Conservation (phyloP, 352 stramenopile genomes). For the Elongisporangium prolatum region DNA sequence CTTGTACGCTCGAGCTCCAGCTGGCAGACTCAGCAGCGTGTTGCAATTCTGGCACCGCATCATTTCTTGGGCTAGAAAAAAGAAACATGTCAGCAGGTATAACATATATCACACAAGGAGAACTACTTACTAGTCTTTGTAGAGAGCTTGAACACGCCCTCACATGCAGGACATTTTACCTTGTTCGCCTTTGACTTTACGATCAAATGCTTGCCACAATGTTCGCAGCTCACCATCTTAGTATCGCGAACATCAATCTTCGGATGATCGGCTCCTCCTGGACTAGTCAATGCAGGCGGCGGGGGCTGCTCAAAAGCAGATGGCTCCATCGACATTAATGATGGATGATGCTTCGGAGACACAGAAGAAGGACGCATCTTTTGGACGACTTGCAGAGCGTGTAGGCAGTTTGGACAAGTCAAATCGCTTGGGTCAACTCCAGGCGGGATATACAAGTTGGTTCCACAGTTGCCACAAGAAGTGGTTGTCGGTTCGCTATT, state of each 20-base stretch:
- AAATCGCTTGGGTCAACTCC: constrained; percentile 43
- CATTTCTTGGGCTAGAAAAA: constrained; percentile 69
- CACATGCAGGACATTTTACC: constrained; percentile 79
- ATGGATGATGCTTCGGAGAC: background rate
- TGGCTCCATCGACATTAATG: background rate
- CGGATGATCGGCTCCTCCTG: background rate
- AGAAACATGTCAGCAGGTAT: constrained; percentile 10
- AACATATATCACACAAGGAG: background rate
- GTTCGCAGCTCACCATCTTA: constrained; percentile 81
- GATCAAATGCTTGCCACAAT: constrained; percentile 82
- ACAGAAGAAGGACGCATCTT: background rate
- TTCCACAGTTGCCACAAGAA: constrained; percentile 33
- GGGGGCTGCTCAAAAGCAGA: background rate
- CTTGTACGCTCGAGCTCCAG: constrained; percentile 83
- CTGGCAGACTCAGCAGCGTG: constrained; percentile 75
- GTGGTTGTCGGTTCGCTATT: background rate
- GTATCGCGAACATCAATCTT: constrained; percentile 69
- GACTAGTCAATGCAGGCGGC: background rate
- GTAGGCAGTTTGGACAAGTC: constrained; percentile 61
- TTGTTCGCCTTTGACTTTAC: constrained; percentile 72
- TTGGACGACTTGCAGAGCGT: constrained; percentile 35
- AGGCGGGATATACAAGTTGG: constrained; percentile 39
- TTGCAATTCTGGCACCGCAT: constrained; percentile 87
- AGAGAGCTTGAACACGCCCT: constrained; percentile 76
- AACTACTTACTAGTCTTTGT: constrained; percentile 74